phyloP scores from a whole-genome alignment of 495 filamentous ascomycete species.

The Trichoderma virens region DNA sequence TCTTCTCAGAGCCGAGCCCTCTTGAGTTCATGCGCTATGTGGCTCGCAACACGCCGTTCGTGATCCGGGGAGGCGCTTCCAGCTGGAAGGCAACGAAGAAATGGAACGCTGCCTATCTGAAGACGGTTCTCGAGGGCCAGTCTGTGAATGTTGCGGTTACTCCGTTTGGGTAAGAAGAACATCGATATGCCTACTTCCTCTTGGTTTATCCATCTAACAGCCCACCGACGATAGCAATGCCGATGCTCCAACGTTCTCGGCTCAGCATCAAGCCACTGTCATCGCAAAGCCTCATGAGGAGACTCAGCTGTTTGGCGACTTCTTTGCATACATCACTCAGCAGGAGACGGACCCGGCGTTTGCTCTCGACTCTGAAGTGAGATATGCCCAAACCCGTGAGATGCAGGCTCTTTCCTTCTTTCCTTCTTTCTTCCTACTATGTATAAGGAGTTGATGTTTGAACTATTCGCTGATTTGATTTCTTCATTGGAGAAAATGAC shows the following conservation, averaged over 20 bases:
- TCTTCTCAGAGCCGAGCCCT: constrained; percentile 54
- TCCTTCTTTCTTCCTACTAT: background rate
- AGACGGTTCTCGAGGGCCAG: constrained; percentile 38
- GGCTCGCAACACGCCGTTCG: constrained; percentile 58
- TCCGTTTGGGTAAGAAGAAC: constrained; percentile 47
- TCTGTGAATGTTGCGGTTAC: constrained; percentile 65
- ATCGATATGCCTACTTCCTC: background rate
- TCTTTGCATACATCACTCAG: constrained; percentile 36
- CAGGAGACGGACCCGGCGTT: constrained; percentile 25
- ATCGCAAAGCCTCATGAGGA: constrained; percentile 53
- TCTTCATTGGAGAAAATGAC: constrained; percentile 52
- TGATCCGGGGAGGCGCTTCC: constrained; percentile 49
- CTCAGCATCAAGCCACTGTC: constrained; percentile 15
- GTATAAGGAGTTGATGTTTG: no score
- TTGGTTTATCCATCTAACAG: background rate
- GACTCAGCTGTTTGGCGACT: constrained; percentile 37
- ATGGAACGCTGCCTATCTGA: constrained; percentile 54
- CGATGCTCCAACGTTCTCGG: constrained; percentile 43
- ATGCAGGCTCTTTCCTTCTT: background rate
- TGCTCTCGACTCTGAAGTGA: constrained; percentile 24
- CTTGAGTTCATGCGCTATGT: constrained; percentile 69
- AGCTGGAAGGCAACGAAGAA: constrained; percentile 50
- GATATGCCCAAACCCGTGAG: constrained; percentile 50
- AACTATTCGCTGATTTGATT: background rate
- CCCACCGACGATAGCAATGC: constrained; percentile 42